Conservation (phyloP, 495 filamentous ascomycete genomes). For the Penicillium ochrochloron region DNA sequence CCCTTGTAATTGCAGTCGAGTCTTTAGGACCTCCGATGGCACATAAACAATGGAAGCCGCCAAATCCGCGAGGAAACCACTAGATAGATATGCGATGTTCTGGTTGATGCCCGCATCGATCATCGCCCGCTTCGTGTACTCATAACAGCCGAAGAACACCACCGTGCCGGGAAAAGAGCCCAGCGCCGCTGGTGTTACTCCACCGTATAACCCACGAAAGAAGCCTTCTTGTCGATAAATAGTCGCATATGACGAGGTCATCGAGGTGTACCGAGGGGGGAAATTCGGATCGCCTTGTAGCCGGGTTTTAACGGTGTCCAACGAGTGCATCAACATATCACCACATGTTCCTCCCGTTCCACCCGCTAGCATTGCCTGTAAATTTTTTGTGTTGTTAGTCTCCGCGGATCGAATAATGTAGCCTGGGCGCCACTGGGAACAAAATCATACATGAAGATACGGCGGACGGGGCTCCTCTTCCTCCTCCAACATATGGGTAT, state of each 20-base stretch:
- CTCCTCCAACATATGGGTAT: slow-evolving; percentile 31
- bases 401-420: neutral
- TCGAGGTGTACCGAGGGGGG: slow-evolving; percentile 87
- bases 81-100: slow-evolving; percentile 80
- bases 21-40: slow-evolving; percentile 95
- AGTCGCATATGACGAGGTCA: slow-evolving; percentile 85
- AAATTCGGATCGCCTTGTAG: slow-evolving; percentile 94
- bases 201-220: slow-evolving; percentile 86
- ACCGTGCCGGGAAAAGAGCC: slow-evolving; percentile 95
- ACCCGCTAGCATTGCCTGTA: slow-evolving; percentile 90
- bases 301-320: slow-evolving; percentile 98
- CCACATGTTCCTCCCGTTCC: slow-evolving; percentile 89
- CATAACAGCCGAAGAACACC: slow-evolving; percentile 95
- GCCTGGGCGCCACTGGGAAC: neutral
- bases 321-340: slow-evolving; percentile 97
- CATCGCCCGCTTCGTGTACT: slow-evolving; percentile 90
- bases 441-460: slow-evolving; percentile 65
- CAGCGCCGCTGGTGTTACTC: slow-evolving; percentile 84
- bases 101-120: slow-evolving; percentile 79
- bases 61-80: slow-evolving; percentile 88
- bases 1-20: slow-evolving; percentile 90
- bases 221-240: slow-evolving; percentile 94
- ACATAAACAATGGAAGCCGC: slow-evolving; percentile 93
- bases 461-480: slow-evolving; percentile 61
- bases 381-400: slow-evolving; percentile 11